These are phyloP conservation scores for Cudoniella acicularis DNA, from an alignment of 495 filamentous ascomycete genomes.

Conservation along the genomic window DNA sequence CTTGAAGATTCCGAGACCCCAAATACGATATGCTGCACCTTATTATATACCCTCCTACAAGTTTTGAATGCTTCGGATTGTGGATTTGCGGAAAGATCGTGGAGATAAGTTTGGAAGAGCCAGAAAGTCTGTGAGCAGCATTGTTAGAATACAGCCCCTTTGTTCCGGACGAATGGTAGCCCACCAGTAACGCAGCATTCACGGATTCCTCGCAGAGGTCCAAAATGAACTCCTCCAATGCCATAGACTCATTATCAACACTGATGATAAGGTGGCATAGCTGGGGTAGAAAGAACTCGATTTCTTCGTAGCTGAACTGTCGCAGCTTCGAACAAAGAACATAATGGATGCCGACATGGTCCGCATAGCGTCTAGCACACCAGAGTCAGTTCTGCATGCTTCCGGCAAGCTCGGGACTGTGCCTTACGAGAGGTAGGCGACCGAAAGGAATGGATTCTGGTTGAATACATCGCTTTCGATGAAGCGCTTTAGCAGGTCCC, in stretches of 20 bases:
- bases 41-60: slow-evolving; percentile 72
- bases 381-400: slow-evolving; percentile 1
- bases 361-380: slow-evolving; percentile 63
- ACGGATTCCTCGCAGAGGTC: slow-evolving; percentile 78
- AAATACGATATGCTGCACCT: slow-evolving; percentile 76
- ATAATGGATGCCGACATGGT: slow-evolving; percentile 78
- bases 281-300: slow-evolving; percentile 80
- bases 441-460: slow-evolving; percentile 72
- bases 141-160: slow-evolving; percentile 11
- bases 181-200: slow-evolving; percentile 68
- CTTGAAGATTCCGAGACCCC: slow-evolving; percentile 56
- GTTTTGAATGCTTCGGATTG: slow-evolving; percentile 67
- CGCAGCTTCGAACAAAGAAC: slow-evolving; percentile 76
- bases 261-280: slow-evolving; percentile 76
- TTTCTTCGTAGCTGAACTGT: slow-evolving; percentile 76
- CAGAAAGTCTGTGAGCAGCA: slow-evolving; percentile 62
- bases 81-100: slow-evolving; percentile 65
- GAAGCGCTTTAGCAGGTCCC: slow-evolving; percentile 69
- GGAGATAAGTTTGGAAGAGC: slow-evolving; percentile 78
- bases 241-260: slow-evolving; percentile 80
- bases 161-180: slow-evolving; percentile 26
- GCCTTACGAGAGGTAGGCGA: slow-evolving; percentile 73
- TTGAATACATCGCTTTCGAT: slow-evolving; percentile 82
- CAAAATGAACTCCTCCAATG: slow-evolving; percentile 74
- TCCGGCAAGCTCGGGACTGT: background rate